Evolutionary conservation across 371 early-diverging fungal genomes (phyloP).

Genomic region (Synchytrium microbalum): DNA sequence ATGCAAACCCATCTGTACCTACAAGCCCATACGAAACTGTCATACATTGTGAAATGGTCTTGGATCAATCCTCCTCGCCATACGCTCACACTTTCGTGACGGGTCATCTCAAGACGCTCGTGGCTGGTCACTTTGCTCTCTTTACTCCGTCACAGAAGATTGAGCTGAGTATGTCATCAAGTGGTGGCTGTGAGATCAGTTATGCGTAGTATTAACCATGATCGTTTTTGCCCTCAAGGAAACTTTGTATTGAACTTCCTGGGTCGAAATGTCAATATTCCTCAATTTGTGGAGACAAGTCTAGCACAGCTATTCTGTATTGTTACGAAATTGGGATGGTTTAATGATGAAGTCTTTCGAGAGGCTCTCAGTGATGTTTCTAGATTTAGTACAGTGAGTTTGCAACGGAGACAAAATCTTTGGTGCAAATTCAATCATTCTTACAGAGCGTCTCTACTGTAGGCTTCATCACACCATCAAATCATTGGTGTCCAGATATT

Average conservation of each 20-base stretch:
- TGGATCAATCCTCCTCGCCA: slow-evolving; percentile 60
- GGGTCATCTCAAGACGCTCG: slow-evolving; percentile 57
- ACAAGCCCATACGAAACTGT: slow-evolving; percentile 63
- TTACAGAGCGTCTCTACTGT: background rate
- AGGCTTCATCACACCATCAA: slow-evolving; percentile 56
- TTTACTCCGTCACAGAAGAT: slow-evolving; percentile 54
- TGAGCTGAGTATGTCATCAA: slow-evolving; percentile 57
- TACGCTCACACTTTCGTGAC: slow-evolving; percentile 63
- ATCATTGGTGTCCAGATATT: slow-evolving; percentile 56
- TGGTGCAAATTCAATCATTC: background rate
- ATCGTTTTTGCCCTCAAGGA: slow-evolving; percentile 24
- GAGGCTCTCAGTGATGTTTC: slow-evolving; percentile 53
- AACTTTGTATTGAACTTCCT: slow-evolving; percentile 61
- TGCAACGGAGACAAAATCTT: background rate
- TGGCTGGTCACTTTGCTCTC: slow-evolving; percentile 60
- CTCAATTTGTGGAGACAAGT: slow-evolving; percentile 59
- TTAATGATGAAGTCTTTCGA: slow-evolving; percentile 62
- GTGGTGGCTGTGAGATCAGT: slow-evolving; percentile 14
- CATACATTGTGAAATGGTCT: slow-evolving; percentile 54
- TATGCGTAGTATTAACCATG: slow-evolving; percentile 2
- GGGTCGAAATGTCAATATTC: slow-evolving; percentile 48
- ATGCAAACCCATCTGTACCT: slow-evolving; percentile 38
- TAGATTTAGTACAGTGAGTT: slow-evolving; percentile 57
- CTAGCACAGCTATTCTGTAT: slow-evolving; percentile 64
- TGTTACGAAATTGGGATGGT: slow-evolving; percentile 76